Conservation (phyloP, 1,139 yeast species). For the Zygosaccharomyces pseudobailii region DNA sequence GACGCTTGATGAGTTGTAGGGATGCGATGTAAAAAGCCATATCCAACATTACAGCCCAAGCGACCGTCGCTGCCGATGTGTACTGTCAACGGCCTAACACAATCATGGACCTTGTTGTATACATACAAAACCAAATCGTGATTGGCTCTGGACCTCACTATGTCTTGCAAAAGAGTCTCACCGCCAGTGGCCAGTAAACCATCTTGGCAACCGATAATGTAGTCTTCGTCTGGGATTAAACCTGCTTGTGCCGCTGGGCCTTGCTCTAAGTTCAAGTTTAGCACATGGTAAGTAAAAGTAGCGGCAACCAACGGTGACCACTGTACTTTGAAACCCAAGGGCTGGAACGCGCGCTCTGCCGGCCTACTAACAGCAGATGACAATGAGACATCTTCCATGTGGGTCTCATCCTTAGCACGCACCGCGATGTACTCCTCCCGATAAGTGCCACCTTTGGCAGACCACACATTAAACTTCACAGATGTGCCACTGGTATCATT, state of each 20-base stretch:
- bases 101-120: conserved; percentile 81
- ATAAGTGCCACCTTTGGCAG: conserved; percentile 75
- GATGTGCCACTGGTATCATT: conserved; percentile 30
- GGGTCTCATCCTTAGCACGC: conserved; percentile 18
- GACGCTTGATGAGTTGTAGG: conserved; percentile 40
- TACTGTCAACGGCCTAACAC: conserved; percentile 81
- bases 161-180: conserved; percentile 68
- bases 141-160: conserved; percentile 58
- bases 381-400: conserved; percentile 29
- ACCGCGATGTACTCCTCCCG: conserved; percentile 33
- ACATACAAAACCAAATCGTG: conserved; percentile 57
- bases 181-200: conserved; percentile 84
- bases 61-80: conserved; percentile 72
- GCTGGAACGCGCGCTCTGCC: conserved; percentile 28
- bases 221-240: conserved; percentile 79
- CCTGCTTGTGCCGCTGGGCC: conserved; percentile 89
- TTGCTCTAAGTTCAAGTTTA: conserved; percentile 58
- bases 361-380: conserved; percentile 8
- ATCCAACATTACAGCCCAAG: conserved; percentile 92
- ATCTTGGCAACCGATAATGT: conserved; percentile 82
- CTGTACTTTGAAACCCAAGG: conserved; percentile 65
- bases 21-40: conserved; percentile 79
- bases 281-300: conserved; percentile 83
- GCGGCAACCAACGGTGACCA: conserved; percentile 73
- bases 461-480: conserved; percentile 71